A percentile compares a stretch with the other conserved stretches of the same genome.
Evolutionary conservation across 495 filamentous ascomycete genomes (phyloP).

Genomic region (Daldinia loculata): DNA sequence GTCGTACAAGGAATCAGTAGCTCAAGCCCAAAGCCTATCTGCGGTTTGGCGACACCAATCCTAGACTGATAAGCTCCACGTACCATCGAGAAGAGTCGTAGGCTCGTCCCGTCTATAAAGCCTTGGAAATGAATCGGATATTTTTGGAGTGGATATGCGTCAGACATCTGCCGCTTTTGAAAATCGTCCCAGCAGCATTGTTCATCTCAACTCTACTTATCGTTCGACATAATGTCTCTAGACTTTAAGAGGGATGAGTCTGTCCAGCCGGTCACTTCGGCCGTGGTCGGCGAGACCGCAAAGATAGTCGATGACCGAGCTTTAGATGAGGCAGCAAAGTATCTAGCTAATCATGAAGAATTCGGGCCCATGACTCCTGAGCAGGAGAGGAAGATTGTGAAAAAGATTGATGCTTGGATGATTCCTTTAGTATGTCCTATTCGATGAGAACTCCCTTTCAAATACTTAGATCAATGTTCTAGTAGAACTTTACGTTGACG

Average conservation of each 20-base stretch:
- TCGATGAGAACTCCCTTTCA: background rate
- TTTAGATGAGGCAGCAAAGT: conserved; percentile 35
- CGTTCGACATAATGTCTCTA: conserved; percentile 19
- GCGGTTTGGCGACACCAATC: conserved; percentile 10
- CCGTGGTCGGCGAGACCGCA: conserved; percentile 16
- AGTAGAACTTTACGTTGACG: background rate
- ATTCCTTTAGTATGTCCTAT: conserved; percentile 52
- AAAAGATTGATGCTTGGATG: conserved; percentile 58
- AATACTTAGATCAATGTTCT: background rate
- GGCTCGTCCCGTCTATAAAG: conserved; percentile 32
- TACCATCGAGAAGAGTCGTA: conserved; percentile 5
- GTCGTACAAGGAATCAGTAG: conserved; percentile 11
- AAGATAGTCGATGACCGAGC: conserved; percentile 24
- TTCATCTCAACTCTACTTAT: background rate
- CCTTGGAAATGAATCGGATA: conserved; percentile 7
- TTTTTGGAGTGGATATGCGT: conserved; percentile 7
- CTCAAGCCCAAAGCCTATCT: conserved; percentile 4
- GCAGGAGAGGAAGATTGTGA: conserved; percentile 52
- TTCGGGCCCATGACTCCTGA: conserved; percentile 38
- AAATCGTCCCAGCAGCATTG: conserved; percentile 1
- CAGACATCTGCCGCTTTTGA: conserved; percentile 10
- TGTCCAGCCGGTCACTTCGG: conserved; percentile 21
- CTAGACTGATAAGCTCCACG: conserved; percentile 32
- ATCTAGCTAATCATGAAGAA: conserved; percentile 35
- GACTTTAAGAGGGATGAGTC: conserved; percentile 24